Conservation (phyloP, 148 eudicot genomes). For the Camellia sinensis region DNA sequence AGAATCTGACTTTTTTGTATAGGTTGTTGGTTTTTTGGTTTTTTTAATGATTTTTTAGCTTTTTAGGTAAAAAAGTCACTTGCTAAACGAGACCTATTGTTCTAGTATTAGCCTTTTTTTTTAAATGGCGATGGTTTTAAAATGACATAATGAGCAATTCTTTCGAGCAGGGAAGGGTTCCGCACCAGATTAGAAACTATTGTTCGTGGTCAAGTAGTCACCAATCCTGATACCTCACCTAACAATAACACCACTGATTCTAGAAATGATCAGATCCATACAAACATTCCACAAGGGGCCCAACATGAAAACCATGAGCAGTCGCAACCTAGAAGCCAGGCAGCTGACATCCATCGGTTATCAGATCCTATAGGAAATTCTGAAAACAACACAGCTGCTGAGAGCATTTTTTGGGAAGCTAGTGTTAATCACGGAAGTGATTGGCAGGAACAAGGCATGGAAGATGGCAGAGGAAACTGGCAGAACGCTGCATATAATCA, state of each 20-base stretch:
- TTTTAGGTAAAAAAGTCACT: too few species aligned
- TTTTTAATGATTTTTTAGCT: too few species aligned
- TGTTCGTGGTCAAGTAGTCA: constrained; percentile 67
- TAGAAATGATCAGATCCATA: constrained; percentile 42
- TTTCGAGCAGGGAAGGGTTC: constrained; percentile 67
- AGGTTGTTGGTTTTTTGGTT: too few species aligned
- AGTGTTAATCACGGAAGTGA: constrained; percentile 34
- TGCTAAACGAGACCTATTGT: background rate
- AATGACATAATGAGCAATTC: constrained; percentile 4
- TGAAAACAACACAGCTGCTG: constrained; percentile 35
- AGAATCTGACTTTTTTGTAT: too few species aligned
- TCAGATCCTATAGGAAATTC: constrained; percentile 40
- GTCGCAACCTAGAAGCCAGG: constrained; percentile 39
- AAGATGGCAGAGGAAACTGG: constrained; percentile 50
- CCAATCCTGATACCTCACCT: constrained; percentile 43
- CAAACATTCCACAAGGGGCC: constrained; percentile 35
- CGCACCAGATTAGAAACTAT: constrained; percentile 65
- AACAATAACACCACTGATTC: constrained; percentile 37
- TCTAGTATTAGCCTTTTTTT: background rate
- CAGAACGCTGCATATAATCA: constrained; percentile 36
- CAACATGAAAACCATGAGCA: constrained; percentile 48
- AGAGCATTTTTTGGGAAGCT: constrained; percentile 35
- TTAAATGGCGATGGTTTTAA: background rate
- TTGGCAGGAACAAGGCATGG: constrained; percentile 48
- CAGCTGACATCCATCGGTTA: constrained; percentile 33